Base-by-base conservation (phyloP, 345 rosid genomes). In the thale cress (Arabidopsis thaliana) region DNA sequence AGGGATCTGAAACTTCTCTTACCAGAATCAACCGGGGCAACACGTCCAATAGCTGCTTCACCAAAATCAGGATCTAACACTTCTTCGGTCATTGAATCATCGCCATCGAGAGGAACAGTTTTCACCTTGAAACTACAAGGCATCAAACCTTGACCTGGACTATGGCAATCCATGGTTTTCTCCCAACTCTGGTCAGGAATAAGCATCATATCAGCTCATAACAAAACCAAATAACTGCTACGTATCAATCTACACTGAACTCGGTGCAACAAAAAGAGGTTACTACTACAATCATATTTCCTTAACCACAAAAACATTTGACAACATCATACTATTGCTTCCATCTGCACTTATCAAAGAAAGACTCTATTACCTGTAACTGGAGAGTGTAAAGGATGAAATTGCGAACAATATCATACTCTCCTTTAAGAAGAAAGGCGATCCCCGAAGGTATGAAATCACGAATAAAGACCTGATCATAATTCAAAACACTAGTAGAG, bases 11-110 rank as follows among this genome's bases (percentile, higher is more conserved):
- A 44, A 24, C 65, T 30, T 63, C 23, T 53, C 75, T 67, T 76
- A 91, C 97, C 97, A 78, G 95, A 91, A 81, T 93, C 97, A 69
- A 93, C 97, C 0, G 98, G 98, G 42, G 98, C 98, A 79, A 94
- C 98, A 79, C 95, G 94, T 71, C 98, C 98, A 74, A 91, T 94
- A 61, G 98, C 97, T 42, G 98, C 95, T 78, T 91, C 97, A 40
- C 98, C 96, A 77, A 91, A 91, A 69, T 94, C 98, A 32, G 96
- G 98, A 76, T 94, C 98, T 61, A 89, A 87, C 7, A 94, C 88
- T 67, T 91, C 98, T 78, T 91, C 93, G 0, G 93, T 89, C 55
- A 86, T 86, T 73, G 83, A 83, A 77, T 88, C 87, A 83, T 91
- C 95, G 6, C 96, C 94, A 38, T 91, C 97, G 46, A 87, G 87